These are phyloP conservation scores for Neonectria neomacrospora DNA, from an alignment of 2,329 filamentous ascomycete genomes.

Conservation along the genomic window DNA sequence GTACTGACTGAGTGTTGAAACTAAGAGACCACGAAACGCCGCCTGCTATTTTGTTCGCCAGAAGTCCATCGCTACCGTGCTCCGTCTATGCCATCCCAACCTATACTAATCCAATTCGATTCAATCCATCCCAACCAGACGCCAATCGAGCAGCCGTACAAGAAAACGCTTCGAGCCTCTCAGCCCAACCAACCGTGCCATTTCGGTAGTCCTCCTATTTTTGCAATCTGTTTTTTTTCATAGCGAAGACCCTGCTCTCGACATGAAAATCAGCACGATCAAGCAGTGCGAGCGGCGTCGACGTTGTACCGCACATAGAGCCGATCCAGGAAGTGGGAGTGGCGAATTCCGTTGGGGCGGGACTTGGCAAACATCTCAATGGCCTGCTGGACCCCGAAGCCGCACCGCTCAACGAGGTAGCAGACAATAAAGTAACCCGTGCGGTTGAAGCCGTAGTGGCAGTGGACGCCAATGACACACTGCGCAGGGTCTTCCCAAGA, in stretches of 20 bases:
- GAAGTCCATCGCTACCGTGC: constrained; percentile 21
- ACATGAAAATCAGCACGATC: not conserved
- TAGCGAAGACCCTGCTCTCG: constrained; percentile 1
- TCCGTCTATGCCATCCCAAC: constrained; percentile 17
- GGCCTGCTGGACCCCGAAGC: constrained; percentile 77
- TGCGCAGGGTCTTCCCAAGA: constrained; percentile 53
- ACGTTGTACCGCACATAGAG: constrained; percentile 79
- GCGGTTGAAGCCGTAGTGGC: constrained; percentile 95
- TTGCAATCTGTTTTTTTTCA: not conserved
- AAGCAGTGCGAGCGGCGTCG: constrained; percentile 31
- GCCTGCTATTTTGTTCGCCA: constrained; percentile 12
- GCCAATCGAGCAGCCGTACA: constrained; percentile 11
- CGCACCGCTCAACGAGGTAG: constrained; percentile 86
- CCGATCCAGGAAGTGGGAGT: constrained; percentile 88
- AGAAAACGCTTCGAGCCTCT: constrained; percentile 1
- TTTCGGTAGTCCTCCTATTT: not conserved
- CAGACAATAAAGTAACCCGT: constrained; percentile 92
- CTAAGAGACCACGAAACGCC: constrained; percentile 11
- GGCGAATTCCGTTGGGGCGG: constrained; percentile 85
- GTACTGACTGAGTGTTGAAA: constrained; percentile 14
- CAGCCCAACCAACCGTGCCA: not conserved
- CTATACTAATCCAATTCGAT: constrained; percentile 7
- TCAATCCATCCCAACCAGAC: constrained; percentile 20
- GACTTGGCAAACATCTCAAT: constrained; percentile 80
- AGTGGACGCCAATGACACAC: constrained; percentile 83